These are phyloP conservation scores for Chimonanthus praecox DNA, from an alignment of 164 flowering plant genomes.

Conservation along the genomic window DNA sequence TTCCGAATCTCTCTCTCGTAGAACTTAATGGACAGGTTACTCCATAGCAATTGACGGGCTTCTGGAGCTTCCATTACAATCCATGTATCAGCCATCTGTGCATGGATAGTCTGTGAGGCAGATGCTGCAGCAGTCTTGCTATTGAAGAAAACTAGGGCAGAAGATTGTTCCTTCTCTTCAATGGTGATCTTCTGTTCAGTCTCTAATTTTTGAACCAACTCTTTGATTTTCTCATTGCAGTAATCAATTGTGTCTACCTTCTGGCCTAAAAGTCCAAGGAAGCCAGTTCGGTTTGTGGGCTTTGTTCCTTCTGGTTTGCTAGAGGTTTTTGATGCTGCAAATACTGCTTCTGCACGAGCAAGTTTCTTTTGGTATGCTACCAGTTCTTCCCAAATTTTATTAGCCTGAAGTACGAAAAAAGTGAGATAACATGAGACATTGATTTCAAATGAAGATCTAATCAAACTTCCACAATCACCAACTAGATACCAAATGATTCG, in stretches of 20 bases:
- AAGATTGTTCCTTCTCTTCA: constrained; percentile 58
- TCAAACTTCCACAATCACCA: no score
- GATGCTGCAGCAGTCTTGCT: constrained; percentile 59
- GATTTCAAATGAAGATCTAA: no score
- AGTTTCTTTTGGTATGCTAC: constrained; percentile 78
- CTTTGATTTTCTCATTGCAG: constrained; percentile 63
- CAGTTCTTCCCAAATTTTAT: constrained; percentile 62
- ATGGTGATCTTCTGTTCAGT: constrained; percentile 69
- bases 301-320: constrained; percentile 53
- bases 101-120: constrained; percentile 76
- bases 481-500: no score
- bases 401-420: constrained; percentile 34
- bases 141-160: constrained; percentile 75
- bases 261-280: constrained; percentile 65
- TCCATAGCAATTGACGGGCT: constrained; percentile 69
- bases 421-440: neutral
- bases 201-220: constrained; percentile 55
- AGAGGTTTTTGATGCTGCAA: constrained; percentile 41
- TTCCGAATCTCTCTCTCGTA: constrained; percentile 55
- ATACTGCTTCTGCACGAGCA: constrained; percentile 68
- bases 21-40: constrained; percentile 51
- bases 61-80: constrained; percentile 78
- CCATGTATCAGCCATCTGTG: constrained; percentile 68
- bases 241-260: constrained; percentile 73
- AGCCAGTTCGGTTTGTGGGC: constrained; percentile 64